Percentiles rank a stretch among this genome's conserved stretches.
phyloP scores from a whole-genome alignment of 192 early-diverging fungal genomes.

The Podila minutissima region DNA sequence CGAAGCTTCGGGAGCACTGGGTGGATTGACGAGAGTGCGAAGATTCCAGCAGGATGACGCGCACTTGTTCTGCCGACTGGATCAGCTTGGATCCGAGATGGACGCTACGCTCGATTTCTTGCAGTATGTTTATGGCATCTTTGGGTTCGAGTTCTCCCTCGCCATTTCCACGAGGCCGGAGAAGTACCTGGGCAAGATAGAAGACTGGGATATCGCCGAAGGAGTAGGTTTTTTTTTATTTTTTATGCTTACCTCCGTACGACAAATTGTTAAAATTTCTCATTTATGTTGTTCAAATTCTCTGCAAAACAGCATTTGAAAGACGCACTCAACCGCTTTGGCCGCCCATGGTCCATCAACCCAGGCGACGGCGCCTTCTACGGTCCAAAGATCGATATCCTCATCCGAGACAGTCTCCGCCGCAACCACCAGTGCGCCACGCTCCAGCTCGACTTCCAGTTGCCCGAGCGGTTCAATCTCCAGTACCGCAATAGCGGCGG shows the following conservation, averaged over 20 bases:
- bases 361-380: slow-evolving; percentile 99
- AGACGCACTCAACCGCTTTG: slow-evolving; percentile 82
- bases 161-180: slow-evolving; percentile 96
- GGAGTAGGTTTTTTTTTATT: slow-evolving; percentile 44
- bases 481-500: slow-evolving; percentile 80
- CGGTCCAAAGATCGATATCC: slow-evolving; percentile 99
- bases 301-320: slow-evolving; percentile 57
- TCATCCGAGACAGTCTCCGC: slow-evolving; percentile 90
- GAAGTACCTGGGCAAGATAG: slow-evolving; percentile 90
- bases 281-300: neutral
- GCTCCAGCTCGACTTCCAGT: slow-evolving; percentile 97
- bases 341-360: slow-evolving; percentile 85
- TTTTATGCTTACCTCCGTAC: neutral
- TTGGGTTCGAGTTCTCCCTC: slow-evolving; percentile 95
- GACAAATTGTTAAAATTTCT: too few species aligned
- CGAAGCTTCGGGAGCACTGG: slow-evolving; percentile 91
- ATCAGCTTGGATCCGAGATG: slow-evolving; percentile 90
- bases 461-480: slow-evolving; percentile 93
- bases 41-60: slow-evolving; percentile 99
- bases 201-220: slow-evolving; percentile 94
- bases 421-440: slow-evolving; percentile 97
- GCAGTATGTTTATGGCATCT: slow-evolving; percentile 88
- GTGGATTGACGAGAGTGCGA: slow-evolving; percentile 95
- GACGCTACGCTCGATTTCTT: slow-evolving; percentile 88
- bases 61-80: slow-evolving; percentile 94